Conservation (phyloP, 345 rosid genomes). For the Psidium friedrichsthalianum region DNA sequence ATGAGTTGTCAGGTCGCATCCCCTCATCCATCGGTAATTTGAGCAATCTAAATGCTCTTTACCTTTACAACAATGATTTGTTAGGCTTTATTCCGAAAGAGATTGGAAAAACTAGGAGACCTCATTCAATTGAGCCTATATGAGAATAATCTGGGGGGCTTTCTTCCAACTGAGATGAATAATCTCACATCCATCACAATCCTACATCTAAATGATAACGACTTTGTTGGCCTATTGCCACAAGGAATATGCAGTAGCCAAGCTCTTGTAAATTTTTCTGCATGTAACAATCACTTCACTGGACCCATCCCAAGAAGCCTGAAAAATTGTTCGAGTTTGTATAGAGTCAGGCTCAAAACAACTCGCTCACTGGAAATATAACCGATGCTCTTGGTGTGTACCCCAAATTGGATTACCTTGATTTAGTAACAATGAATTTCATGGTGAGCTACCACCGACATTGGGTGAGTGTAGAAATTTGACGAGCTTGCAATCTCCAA, state of each 20-base stretch:
- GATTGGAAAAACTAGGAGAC: not conserved
- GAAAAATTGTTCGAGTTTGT: constrained; percentile 5
- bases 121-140: not conserved
- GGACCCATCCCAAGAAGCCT: constrained; percentile 4
- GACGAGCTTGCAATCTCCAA: not conserved
- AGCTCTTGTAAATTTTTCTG: not conserved
- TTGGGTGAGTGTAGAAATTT: not conserved
- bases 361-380: not conserved
- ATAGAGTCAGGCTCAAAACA: not conserved
- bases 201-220: not conserved
- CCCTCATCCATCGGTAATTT: too few species aligned
- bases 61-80: not conserved
- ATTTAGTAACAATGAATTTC: not conserved
- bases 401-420: not conserved
- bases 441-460: not conserved
- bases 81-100: not conserved
- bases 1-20: not conserved
- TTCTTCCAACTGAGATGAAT: not conserved
- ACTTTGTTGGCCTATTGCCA: not conserved
- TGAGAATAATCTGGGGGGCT: not conserved
- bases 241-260: not conserved
- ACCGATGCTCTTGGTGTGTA: not conserved
- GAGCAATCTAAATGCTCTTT: too few species aligned
- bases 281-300: not conserved
- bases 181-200: not conserved